Evolutionary conservation across 140 eudicot species (phyloP).

Genomic region (Ambrosia hybrid): DNA sequence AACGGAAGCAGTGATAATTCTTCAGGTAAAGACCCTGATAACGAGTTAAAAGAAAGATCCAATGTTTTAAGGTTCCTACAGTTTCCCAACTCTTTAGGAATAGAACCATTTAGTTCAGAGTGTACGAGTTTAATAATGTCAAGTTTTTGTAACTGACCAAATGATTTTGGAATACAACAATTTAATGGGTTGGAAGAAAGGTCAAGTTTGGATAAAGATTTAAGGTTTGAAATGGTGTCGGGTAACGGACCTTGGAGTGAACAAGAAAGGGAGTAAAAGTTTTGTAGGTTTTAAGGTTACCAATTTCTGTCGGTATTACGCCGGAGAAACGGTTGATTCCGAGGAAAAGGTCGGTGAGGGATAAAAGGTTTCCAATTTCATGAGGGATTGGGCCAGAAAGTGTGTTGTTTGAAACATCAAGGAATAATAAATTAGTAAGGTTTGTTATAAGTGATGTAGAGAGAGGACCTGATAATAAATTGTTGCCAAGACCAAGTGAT

Average conservation of each 20-base stretch:
- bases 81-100: slow-evolving; percentile 71
- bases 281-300: slow-evolving; percentile 47
- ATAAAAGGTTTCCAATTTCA: slow-evolving; percentile 43
- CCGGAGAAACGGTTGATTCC: slow-evolving; percentile 76
- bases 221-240: slow-evolving; percentile 45
- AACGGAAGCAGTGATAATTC: slow-evolving; percentile 53
- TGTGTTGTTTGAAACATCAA: slow-evolving; percentile 71
- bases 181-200: slow-evolving; percentile 78
- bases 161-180: slow-evolving; percentile 55
- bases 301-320: slow-evolving; percentile 60
- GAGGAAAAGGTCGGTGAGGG: slow-evolving; percentile 55
- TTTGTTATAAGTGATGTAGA: slow-evolving; percentile 33
- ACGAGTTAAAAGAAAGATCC: slow-evolving; percentile 66
- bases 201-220: slow-evolving; percentile 54
- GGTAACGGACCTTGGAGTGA: slow-evolving; percentile 71
- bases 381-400: slow-evolving; percentile 60
- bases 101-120: slow-evolving; percentile 59
- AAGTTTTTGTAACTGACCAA: slow-evolving; percentile 53
- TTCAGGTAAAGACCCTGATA: slow-evolving; percentile 64
- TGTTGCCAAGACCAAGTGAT: slow-evolving; percentile 57
- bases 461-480: slow-evolving; percentile 55
- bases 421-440: slow-evolving; percentile 32
- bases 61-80: slow-evolving; percentile 52
- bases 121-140: slow-evolving; percentile 50
- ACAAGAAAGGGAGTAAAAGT: slow-evolving; percentile 56